phyloP scores from a whole-genome alignment of 1,284 basidiomycete genomes.

The Puccinia hordei region DNA sequence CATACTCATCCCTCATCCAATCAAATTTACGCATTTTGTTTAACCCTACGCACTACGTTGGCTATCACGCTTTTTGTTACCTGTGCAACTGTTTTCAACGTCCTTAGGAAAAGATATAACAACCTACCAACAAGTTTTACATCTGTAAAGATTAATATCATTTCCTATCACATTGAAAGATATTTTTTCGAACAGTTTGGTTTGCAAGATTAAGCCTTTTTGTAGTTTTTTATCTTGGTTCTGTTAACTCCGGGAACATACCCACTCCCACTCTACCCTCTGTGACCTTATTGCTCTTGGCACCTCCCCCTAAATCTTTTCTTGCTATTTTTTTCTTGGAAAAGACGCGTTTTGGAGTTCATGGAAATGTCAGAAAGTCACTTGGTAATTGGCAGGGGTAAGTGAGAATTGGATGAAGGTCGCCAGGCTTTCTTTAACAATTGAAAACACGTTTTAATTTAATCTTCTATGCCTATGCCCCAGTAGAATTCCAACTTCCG shows the following conservation, averaged over 20 bases:
- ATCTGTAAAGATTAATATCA: background rate
- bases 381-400: background rate
- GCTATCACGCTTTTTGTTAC: background rate
- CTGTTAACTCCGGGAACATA: background rate
- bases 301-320: background rate
- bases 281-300: background rate
- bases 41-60: no score
- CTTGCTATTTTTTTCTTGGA: background rate
- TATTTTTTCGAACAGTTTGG: background rate
- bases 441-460: slow-evolving; percentile 5
- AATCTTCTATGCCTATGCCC: background rate
- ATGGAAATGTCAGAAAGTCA: background rate
- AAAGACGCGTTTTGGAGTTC: background rate
- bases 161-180: background rate
- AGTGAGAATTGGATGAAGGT: background rate
- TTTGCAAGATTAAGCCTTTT: background rate
- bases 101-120: background rate
- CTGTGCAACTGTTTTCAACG: background rate
- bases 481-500: background rate
- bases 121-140: background rate
- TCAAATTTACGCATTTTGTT: background rate
- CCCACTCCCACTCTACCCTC: background rate
- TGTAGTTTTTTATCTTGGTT: background rate
- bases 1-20: background rate
- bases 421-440: background rate